Evolutionary conservation across 345 rosid species (phyloP), one percentile per base, ranked within the genome.

Genomic region (Noccaea caerulescens): DNA sequence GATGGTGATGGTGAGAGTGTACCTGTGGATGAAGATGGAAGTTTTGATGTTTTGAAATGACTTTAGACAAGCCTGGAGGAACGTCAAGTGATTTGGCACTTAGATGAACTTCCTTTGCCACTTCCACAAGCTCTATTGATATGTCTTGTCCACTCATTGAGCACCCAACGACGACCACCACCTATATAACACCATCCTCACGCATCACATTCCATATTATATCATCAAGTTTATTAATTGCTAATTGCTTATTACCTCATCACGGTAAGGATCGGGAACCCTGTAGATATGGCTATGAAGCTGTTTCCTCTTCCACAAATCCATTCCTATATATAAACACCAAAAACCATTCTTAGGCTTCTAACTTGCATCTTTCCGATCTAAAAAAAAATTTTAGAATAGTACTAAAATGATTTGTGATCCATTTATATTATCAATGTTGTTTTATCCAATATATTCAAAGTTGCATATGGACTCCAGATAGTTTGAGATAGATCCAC

Each of bases 111-210:
- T 88, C 85, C 37, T 83, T 87, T 52, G 96, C 90, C 39, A 90
- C 84, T 65, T 65, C 72, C 55, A 73, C 85, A 41, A 88, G 84
- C 85, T 90, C 98, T 81, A 90, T 85, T 52, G 95, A 83, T 83
- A 90, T 80, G 73, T 93, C 98, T 77, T 84, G 93, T 23, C 95
- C 98, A 25, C 98, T 90, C 49, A 73, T 55, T 2, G 93, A 87
- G 46, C 81, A 87, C 10, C 93, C 98, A 54, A 93, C 85, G 1
- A 90, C 82, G 62, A 90, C 95, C 36, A 93, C 95, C 2, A 84
- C 87, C 94, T 91, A 52, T 8, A 27, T 32, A 23, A 63, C 20
- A 6, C 43, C 60, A 50, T 61, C 30, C 45, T 33, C 45, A 34
- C 20, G 41, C 18, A 25, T 56, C 58, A 63, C 8, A 11, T 58